Base-by-base conservation (phyloP, 129 eudicot species). In the Lactuca sativa region DNA sequence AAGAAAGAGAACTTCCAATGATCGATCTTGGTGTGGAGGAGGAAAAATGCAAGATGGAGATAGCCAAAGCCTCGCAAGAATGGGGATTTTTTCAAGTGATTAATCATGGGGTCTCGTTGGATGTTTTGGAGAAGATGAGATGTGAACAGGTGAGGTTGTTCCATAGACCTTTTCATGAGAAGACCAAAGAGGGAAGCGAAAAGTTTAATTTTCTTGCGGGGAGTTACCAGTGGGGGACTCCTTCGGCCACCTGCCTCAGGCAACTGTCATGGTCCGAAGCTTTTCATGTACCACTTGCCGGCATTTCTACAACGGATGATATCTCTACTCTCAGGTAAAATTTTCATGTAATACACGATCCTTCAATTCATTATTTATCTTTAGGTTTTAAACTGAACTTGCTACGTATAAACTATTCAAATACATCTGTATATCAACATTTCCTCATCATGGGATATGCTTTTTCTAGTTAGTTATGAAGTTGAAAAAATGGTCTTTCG, bases 21-120 rank as follows among this genome's bases (percentile, higher is more conserved):
- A 81, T 89, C 14, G 96, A 89, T 67, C 82, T 89, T 11, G 37
- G 64, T 13, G 78, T 52, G 13, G 14, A 21, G 51, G 83, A 86
- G 40, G 80, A 81, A 38, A 62, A 65, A 3, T 89, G 96, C 81
- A 80, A 71, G 79, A 66, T 47, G 8, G 75, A 81, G 25, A 89
- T 89, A 12, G 87, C 84, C 0, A 54, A 66, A 72, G 96, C 96
- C 15, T 79, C 96, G 13, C 71, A 47, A 56, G 92, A 89, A 61
- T 89, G 92, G 96, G 96, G 96, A 14, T 86, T 89, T 53, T 89
- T 89, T 69, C 90, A 81, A 68, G 92, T 89, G 7, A 68, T 86
- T 32, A 89, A 86, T 81, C 96, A 89, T 38, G 92, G 96, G 16
- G 56, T 86, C 34, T 74, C 87, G 3, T 33, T 7, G 1, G 79